Evolutionary conservation across 805 yeast species (phyloP).

Genomic region (Lipomyces sp.): DNA sequence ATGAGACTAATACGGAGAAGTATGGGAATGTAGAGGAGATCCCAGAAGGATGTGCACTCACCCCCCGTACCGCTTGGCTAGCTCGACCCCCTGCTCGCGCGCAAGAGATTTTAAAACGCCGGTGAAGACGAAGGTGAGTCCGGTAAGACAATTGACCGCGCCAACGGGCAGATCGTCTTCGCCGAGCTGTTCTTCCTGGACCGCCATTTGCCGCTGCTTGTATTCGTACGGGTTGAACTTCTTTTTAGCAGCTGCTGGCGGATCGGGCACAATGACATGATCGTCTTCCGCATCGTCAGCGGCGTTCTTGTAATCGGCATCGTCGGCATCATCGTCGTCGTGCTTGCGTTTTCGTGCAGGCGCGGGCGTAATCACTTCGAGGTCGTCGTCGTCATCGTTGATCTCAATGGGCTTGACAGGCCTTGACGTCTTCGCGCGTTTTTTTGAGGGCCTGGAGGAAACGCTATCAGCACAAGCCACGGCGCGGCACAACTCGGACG

Average conservation of each 20-base stretch:
- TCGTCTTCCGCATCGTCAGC: constrained; percentile 2
- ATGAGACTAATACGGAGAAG: too few species aligned
- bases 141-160: constrained; percentile 78
- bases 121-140: constrained; percentile 88
- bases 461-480: too few species aligned
- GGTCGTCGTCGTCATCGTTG: too few species aligned
- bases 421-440: too few species aligned
- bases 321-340: not conserved
- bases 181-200: constrained; percentile 13
- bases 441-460: too few species aligned
- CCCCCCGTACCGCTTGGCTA: constrained; percentile 88
- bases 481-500: too few species aligned
- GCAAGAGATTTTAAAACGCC: constrained; percentile 80
- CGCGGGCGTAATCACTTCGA: too few species aligned
- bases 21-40: too few species aligned
- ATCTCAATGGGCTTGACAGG: too few species aligned
- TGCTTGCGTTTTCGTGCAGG: too few species aligned
- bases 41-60: constrained; percentile 46
- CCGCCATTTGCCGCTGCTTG: constrained; percentile 11
- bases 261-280: not conserved
- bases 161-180: constrained; percentile 61
- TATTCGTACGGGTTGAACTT: constrained; percentile 14
- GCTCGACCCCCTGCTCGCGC: constrained; percentile 67
- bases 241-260: not conserved
- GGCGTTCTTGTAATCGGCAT: not conserved